Evolutionary conservation across 192 early-diverging fungal species (phyloP), one percentile per base, ranked within the genome.

Genomic region (Coemansia sp.): DNA sequence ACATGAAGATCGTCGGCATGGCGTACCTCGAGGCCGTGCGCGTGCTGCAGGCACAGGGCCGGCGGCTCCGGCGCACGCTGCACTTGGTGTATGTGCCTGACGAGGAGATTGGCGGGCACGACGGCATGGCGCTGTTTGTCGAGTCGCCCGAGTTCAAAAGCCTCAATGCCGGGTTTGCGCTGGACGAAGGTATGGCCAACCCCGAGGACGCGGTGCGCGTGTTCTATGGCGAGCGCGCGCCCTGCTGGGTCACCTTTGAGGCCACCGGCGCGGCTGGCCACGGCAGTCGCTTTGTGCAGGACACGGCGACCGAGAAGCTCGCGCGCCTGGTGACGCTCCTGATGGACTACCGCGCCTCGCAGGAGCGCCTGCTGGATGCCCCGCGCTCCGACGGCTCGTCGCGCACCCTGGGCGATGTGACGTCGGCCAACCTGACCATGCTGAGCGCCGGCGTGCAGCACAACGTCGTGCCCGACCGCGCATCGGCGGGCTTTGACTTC

Each of bases 1-100:
- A 94, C 58, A 94, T 94, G 92, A 94, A 94, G 68, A 90, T 90
- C 62, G 88, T 91, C 38, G 89, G 89, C 9, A 71, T 55, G 46
- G 81, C 83, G 30, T 92, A 94, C 68, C 72, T 94, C 30, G 92
- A 94, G 66, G 87, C 87, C 26, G 74, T 94, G 37, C 76, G 89
- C 0, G 51, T 46, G 19, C 80, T 90, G 27, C 76, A 84, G 52
- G 58, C 53, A 1, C 46, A 61, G 32, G 86, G 82, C 18, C 67
- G 44, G 53, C 65, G 66, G 52, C 80, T 86, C 27, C 66, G 62
- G 49, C 80, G 86, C 30, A 90, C 85, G 19, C 72, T 94, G 26
- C 88, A 90, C 54, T 60, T 87, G 50, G 81, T 85, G 17, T 92
- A 81, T 77, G 88, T 89, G 38, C 86, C 87, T 40, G 87, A 90